Conservation (phyloP, 176 grass and related monocot genomes). For the Avena sativa region DNA sequence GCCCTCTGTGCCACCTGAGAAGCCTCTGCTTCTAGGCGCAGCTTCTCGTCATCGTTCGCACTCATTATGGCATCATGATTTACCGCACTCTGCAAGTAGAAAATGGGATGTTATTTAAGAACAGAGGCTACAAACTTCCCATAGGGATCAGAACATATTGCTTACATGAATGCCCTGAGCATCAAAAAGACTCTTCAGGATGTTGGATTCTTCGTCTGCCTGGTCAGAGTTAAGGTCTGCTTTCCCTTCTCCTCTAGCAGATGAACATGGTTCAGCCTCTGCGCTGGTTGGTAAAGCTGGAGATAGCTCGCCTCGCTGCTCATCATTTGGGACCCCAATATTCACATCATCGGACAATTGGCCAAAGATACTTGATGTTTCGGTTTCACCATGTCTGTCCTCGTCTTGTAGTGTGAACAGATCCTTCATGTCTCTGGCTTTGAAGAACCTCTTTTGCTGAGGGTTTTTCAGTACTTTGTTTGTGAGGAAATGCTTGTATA, state of each 20-base stretch:
- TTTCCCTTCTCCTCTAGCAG: constrained; percentile 46
- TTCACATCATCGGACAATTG: constrained; percentile 77
- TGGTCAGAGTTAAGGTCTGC: constrained; percentile 41
- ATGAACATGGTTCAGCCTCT: constrained; percentile 34
- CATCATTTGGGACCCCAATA: constrained; percentile 48
- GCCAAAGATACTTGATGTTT: constrained; percentile 88
- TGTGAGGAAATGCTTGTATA: constrained; percentile 94
- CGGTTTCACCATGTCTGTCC: constrained; percentile 51
- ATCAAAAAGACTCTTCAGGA: constrained; percentile 80
- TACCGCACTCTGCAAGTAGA: constrained; percentile 69
- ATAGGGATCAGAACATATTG: background rate
- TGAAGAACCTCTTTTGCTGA: constrained; percentile 90
- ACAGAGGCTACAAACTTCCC: background rate
- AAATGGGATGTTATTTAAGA: background rate
- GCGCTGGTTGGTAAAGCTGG: constrained; percentile 27
- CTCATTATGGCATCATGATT: constrained; percentile 95
- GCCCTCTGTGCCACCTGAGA: constrained; percentile 84
- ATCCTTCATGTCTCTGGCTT: constrained; percentile 95
- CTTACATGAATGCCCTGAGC: constrained; percentile 94
- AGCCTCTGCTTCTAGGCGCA: constrained; percentile 79
- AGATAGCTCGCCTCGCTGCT: constrained; percentile 31
- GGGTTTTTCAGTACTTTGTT: constrained; percentile 96
- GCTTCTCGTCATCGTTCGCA: constrained; percentile 76
- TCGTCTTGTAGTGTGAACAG: constrained; percentile 67
- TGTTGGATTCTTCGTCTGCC: constrained; percentile 64